phyloP scores from a whole-genome alignment of 1,284 basidiomycete species.

The Hemileia vastatrix region DNA sequence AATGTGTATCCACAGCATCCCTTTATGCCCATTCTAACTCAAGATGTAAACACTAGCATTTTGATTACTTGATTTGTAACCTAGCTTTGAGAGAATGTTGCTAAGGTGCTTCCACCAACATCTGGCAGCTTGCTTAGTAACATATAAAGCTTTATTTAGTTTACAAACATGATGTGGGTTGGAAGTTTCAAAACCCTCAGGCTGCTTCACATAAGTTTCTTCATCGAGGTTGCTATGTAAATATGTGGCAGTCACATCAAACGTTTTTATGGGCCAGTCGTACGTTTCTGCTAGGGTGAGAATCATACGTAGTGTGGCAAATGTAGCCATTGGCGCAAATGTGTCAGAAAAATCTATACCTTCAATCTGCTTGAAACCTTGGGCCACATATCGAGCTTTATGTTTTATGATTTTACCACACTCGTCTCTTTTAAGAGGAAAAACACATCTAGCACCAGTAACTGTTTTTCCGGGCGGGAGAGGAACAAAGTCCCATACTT shows the following conservation, averaged over 20 bases:
- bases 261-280: not conserved
- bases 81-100: not conserved
- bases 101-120: constrained; percentile 16
- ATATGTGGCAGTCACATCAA: constrained; percentile 12
- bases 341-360: not conserved
- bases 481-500: not conserved
- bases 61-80: not conserved
- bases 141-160: constrained; percentile 7
- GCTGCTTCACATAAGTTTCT: not conserved
- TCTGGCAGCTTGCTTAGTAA: constrained; percentile 4
- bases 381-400: not conserved
- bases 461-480: not conserved
- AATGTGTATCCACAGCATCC: not conserved
- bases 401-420: not conserved
- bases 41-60: not conserved
- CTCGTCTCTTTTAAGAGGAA: not conserved
- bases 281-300: not conserved
- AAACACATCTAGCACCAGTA: not conserved
- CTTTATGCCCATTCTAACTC: not conserved
- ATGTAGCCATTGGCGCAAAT: constrained; percentile 7
- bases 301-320: not conserved
- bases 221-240: constrained; percentile 9
- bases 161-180: too few species aligned
- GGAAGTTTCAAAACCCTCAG: too few species aligned
- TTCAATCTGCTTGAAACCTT: not conserved